These are phyloP conservation scores for Eremothecium cymbalariae DNA, from an alignment of 1,139 yeast species.

Conservation along the genomic window DNA sequence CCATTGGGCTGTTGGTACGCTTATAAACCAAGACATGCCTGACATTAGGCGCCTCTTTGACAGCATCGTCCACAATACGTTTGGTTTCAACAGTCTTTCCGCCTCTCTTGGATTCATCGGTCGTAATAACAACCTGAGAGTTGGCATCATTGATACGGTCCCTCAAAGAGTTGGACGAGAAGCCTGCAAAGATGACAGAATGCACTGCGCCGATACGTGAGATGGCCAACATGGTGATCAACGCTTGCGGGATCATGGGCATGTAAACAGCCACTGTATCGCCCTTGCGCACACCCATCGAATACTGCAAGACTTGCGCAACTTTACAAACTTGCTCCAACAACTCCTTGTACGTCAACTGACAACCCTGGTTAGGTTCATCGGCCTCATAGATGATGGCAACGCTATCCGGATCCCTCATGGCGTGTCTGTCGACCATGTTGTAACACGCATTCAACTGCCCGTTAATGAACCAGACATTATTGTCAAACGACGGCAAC, in stretches of 20 bases:
- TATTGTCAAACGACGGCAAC: slow-evolving; percentile 47
- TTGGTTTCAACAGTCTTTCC: slow-evolving; percentile 78
- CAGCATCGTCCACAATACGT: slow-evolving; percentile 75
- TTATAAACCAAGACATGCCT: slow-evolving; percentile 60
- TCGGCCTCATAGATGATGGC: slow-evolving; percentile 81
- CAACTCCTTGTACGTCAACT: slow-evolving; percentile 62
- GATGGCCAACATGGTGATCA: slow-evolving; percentile 65
- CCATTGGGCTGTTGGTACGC: slow-evolving; percentile 62
- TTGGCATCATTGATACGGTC: slow-evolving; percentile 76
- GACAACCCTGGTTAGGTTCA: slow-evolving; percentile 57
- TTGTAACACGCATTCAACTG: slow-evolving; percentile 71
- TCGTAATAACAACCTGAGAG: slow-evolving; percentile 63
- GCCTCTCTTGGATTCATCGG: slow-evolving; percentile 77
- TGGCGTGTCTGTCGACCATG: slow-evolving; percentile 75
- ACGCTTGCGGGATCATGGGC: slow-evolving; percentile 82
- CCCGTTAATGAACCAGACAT: slow-evolving; percentile 75
- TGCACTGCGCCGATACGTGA: slow-evolving; percentile 74
- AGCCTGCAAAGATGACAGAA: slow-evolving; percentile 80
- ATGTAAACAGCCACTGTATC: slow-evolving; percentile 80
- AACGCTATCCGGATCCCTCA: slow-evolving; percentile 57
- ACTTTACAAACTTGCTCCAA: slow-evolving; percentile 60
- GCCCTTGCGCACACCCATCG: slow-evolving; percentile 66
- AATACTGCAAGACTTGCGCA: slow-evolving; percentile 55
- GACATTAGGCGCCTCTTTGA: slow-evolving; percentile 61
- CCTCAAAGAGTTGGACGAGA: slow-evolving; percentile 62